A percentile compares a stretch with the other conserved stretches of the same genome.
Conservation (phyloP, 345 rosid genomes). For the Lenwebbia sp. region DNA sequence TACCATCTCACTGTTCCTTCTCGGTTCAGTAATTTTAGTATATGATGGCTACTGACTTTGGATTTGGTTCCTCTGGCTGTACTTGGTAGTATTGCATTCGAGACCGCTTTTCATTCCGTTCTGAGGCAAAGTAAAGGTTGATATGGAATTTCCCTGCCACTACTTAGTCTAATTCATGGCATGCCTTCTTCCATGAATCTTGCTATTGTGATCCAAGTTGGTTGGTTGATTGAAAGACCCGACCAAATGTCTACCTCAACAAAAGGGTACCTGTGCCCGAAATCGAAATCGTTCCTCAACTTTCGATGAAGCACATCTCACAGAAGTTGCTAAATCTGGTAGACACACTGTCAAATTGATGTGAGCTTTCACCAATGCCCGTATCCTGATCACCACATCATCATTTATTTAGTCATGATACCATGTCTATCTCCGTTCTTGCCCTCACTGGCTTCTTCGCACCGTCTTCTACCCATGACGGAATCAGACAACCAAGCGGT, state of each 20-base stretch:
- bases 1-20: not conserved
- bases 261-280: not conserved
- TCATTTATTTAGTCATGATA: not conserved
- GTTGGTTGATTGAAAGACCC: no score
- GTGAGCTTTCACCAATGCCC: not conserved
- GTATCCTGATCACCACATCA: not conserved
- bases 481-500: not conserved
- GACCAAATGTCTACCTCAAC: no score
- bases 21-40: not conserved
- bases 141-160: not conserved
- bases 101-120: not conserved
- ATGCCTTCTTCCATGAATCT: not conserved
- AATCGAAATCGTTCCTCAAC: no score
- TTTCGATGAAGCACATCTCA: not conserved
- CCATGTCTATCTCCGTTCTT: not conserved
- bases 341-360: not conserved
- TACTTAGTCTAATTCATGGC: not conserved
- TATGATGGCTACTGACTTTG: not conserved
- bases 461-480: not conserved
- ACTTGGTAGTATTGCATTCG: not conserved
- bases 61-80: not conserved
- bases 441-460: not conserved
- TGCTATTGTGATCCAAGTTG: not conserved
- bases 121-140: not conserved
- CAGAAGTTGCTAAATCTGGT: not conserved